Conservation (phyloP, 306 rosid genomes). For the Cicer pinnatifidum region DNA sequence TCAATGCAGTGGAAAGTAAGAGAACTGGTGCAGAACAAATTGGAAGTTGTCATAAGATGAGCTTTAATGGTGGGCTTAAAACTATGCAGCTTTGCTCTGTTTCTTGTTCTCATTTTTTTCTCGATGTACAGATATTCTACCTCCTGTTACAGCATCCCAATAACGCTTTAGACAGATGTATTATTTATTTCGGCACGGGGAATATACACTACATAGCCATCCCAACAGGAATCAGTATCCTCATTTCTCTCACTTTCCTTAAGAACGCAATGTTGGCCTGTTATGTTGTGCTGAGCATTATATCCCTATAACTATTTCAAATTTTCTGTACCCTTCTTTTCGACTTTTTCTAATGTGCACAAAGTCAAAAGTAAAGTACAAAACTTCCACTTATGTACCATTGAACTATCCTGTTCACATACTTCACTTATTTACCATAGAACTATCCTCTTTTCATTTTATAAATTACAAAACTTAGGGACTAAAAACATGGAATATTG, state of each 20-base stretch:
- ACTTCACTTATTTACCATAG: too few species aligned
- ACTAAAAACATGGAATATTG: too few species aligned
- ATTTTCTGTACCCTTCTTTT: too few species aligned
- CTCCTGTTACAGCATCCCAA: conserved; percentile 23
- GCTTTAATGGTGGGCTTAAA: background rate
- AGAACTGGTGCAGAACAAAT: conserved; percentile 55
- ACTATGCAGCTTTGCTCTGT: conserved; percentile 13
- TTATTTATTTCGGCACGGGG: conserved; percentile 36
- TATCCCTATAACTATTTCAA: too few species aligned
- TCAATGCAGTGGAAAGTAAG: conserved; percentile 66
- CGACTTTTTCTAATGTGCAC: too few species aligned
- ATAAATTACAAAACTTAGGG: too few species aligned
- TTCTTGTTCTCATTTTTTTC: conserved; percentile 40
- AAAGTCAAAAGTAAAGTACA: too few species aligned
- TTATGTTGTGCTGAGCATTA: background rate
- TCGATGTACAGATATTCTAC: conserved; percentile 39
- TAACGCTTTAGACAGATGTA: conserved; percentile 26
- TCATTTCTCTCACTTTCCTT: conserved; percentile 9
- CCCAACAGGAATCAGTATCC: conserved; percentile 18
- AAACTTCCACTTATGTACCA: too few species aligned
- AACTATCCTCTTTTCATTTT: too few species aligned
- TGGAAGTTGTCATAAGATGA: conserved; percentile 60
- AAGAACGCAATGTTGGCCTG: background rate
- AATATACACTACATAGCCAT: conserved; percentile 2
- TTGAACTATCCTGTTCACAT: too few species aligned